A percentile compares a stretch with the other conserved stretches of the same genome.
These are phyloP conservation scores for Starmerella gropengiesseri DNA, from an alignment of 805 yeast species.

Conservation along the genomic window DNA sequence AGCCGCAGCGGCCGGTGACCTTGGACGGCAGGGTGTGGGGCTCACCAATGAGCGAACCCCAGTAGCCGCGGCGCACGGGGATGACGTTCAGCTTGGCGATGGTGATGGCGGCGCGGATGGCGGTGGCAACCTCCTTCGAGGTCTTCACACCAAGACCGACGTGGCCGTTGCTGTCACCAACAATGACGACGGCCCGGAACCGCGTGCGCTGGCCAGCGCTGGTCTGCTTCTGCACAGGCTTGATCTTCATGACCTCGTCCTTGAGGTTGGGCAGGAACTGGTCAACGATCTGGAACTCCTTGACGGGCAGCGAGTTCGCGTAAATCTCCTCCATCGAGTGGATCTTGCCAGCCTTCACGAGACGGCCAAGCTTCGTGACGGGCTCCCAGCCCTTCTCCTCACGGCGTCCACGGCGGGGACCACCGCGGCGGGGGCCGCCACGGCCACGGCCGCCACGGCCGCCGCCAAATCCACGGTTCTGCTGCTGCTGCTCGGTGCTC, in stretches of 20 bases:
- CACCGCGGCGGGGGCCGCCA: slow-evolving; percentile 35
- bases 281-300: slow-evolving; percentile 99
- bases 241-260: slow-evolving; percentile 99
- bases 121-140: slow-evolving; percentile 99
- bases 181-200: slow-evolving; percentile 99
- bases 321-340: slow-evolving; percentile 94
- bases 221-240: slow-evolving; percentile 99
- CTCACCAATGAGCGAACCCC: slow-evolving; percentile 99
- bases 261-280: slow-evolving; percentile 86
- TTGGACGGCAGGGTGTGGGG: slow-evolving; percentile 98
- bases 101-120: slow-evolving; percentile 99
- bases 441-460: slow-evolving; percentile 31
- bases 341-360: slow-evolving; percentile 97
- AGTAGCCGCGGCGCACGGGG: slow-evolving; percentile 99
- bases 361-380: slow-evolving; percentile 99
- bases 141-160: slow-evolving; percentile 99
- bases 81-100: slow-evolving; percentile 97
- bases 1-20: slow-evolving; percentile 99
- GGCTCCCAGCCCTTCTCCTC: slow-evolving; percentile 99
- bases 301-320: slow-evolving; percentile 98
- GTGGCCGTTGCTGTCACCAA: slow-evolving; percentile 99
- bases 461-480: slow-evolving; percentile 33
- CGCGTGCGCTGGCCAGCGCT: slow-evolving; percentile 99
- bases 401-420: slow-evolving; percentile 63
- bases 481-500: slow-evolving; percentile 21